Evolutionary conservation across 352 stramenopile genomes (phyloP).

Genomic region (Pythium aphanidermatum): DNA sequence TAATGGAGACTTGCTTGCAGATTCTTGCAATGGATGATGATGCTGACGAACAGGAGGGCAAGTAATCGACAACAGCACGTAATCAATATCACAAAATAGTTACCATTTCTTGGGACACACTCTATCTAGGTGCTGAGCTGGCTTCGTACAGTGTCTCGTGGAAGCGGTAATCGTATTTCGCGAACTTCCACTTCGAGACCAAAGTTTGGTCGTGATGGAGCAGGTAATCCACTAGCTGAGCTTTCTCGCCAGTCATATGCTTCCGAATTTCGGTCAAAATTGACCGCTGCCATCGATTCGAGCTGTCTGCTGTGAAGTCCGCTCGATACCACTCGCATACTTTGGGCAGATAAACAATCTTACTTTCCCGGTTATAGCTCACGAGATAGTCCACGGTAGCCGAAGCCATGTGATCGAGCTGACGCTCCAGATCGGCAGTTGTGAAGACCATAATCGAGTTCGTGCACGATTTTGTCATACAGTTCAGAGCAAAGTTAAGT

Average conservation of each 20-base stretch:
- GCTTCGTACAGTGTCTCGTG: conserved; percentile 27
- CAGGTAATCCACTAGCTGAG: conserved; percentile 31
- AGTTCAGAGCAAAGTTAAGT: conserved; percentile 60
- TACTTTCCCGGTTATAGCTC: conserved; percentile 39
- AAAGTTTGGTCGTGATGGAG: conserved; percentile 25
- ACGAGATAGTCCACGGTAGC: conserved; percentile 28
- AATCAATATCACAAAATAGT: no score
- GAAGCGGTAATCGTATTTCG: conserved; percentile 52
- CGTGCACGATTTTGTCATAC: conserved; percentile 43
- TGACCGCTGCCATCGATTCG: conserved; percentile 13
- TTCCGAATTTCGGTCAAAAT: conserved; percentile 26
- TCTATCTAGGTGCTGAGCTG: no score
- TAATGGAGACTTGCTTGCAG: conserved; percentile 64
- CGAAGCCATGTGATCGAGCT: conserved; percentile 29
- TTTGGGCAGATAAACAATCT: conserved; percentile 41
- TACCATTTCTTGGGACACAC: no score
- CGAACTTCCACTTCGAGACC: conserved; percentile 39
- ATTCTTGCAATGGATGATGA: conserved; percentile 44
- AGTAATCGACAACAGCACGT: no score
- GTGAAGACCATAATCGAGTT: conserved; percentile 46
- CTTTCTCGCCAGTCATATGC: conserved; percentile 28
- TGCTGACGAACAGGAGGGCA: conserved; percentile 16
- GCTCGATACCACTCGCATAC: conserved; percentile 49
- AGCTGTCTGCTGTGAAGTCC: conserved; percentile 28
- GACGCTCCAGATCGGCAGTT: conserved; percentile 48